A percentile compares a stretch with the other conserved stretches of the same genome.
phyloP scores from a whole-genome alignment of 2,329 filamentous ascomycete species.

The Pseudocercospora pini-densiflorae region DNA sequence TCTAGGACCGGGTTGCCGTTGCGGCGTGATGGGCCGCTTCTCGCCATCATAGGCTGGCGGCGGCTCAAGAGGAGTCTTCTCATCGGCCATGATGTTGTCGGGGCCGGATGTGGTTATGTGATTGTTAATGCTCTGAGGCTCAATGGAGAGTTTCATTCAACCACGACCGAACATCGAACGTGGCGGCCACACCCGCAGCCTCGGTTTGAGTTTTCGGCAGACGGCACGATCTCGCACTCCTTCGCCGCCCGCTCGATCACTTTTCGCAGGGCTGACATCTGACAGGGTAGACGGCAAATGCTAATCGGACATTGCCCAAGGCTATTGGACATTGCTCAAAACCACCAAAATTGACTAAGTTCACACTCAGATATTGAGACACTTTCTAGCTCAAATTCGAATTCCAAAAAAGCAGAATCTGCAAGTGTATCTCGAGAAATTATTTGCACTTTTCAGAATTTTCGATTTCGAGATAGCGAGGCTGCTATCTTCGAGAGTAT shows the following conservation, averaged over 20 bases:
- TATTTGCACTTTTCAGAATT: too few species aligned
- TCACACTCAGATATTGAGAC: too few species aligned
- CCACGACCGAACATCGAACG: not conserved
- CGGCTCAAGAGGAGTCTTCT: slow-evolving; percentile 46
- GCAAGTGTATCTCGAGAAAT: too few species aligned
- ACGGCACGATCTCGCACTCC: not conserved
- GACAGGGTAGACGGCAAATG: too few species aligned
- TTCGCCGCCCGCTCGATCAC: not conserved
- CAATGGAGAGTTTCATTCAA: not conserved
- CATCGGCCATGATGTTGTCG: slow-evolving; percentile 34
- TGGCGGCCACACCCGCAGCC: not conserved
- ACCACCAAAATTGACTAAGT: too few species aligned
- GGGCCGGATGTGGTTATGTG: not conserved
- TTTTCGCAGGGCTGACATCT: not conserved
- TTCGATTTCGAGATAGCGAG: too few species aligned
- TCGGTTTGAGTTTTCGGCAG: not conserved
- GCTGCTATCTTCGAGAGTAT: too few species aligned
- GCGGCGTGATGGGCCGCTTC: slow-evolving; percentile 37
- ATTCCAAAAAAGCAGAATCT: too few species aligned
- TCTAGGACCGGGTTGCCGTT: slow-evolving; percentile 42
- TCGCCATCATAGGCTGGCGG: slow-evolving; percentile 48
- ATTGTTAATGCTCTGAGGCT: not conserved
- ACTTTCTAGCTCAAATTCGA: too few species aligned
- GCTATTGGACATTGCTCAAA: too few species aligned
- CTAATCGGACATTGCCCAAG: too few species aligned